Percentiles rank a stretch among this genome's conserved stretches.
phyloP scores from a whole-genome alignment of 179 eudicot genomes.

The Drosera spatulata region DNA sequence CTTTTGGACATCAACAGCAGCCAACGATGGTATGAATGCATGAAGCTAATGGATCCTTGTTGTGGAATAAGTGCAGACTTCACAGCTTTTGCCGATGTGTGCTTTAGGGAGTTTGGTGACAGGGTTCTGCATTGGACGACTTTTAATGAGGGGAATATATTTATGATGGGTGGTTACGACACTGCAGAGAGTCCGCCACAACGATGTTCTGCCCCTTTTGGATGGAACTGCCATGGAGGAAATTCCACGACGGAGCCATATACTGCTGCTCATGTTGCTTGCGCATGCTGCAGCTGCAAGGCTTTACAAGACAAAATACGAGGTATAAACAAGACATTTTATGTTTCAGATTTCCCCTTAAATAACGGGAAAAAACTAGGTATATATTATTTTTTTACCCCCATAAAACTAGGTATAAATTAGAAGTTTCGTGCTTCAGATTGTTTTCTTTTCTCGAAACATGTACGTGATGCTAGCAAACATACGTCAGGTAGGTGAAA shows the following conservation, averaged over 20 bases:
- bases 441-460: not conserved
- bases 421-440: not conserved
- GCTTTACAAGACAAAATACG: slow-evolving; percentile 43
- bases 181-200: slow-evolving; percentile 27
- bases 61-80: slow-evolving; percentile 41
- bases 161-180: slow-evolving; percentile 33
- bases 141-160: slow-evolving; percentile 54
- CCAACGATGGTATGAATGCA: not conserved
- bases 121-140: slow-evolving; percentile 57
- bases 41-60: not conserved
- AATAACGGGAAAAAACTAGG: not conserved
- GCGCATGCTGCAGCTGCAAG: slow-evolving; percentile 49
- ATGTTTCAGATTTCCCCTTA: not conserved
- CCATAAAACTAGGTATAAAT: slow-evolving; percentile 43
- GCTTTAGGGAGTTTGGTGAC: slow-evolving; percentile 75
- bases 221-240: slow-evolving; percentile 20
- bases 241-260: slow-evolving; percentile 57
- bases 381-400: no score
- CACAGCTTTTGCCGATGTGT: slow-evolving; percentile 51
- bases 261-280: slow-evolving; percentile 46
- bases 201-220: slow-evolving; percentile 44
- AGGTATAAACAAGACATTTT: slow-evolving; percentile 22
- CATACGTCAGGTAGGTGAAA: no score
- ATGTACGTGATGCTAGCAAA: no score
- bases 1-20: not conserved